phyloP scores from a whole-genome alignment of 331 rosid species.

The Malus hybrid region DNA sequence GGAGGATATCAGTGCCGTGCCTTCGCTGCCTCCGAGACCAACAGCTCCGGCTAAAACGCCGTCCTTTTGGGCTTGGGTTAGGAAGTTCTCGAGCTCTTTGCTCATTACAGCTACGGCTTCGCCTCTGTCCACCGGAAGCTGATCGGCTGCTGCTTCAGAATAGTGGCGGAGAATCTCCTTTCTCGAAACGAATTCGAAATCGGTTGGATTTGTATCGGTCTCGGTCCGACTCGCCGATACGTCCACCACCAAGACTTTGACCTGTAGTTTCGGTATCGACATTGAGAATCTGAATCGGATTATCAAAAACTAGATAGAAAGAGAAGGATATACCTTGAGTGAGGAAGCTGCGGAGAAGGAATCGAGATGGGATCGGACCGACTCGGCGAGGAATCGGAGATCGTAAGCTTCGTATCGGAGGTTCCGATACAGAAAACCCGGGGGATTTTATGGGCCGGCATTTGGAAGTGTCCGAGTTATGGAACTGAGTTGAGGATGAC shows the following conservation, averaged over 20 bases:
- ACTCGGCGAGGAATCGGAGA: slow-evolving; percentile 57
- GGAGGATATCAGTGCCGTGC: slow-evolving; percentile 64
- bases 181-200: slow-evolving; percentile 55
- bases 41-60: slow-evolving; percentile 55
- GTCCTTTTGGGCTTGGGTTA: slow-evolving; percentile 36
- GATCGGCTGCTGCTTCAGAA: slow-evolving; percentile 8
- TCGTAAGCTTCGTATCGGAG: slow-evolving; percentile 78
- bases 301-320: neutral
- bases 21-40: slow-evolving; percentile 82
- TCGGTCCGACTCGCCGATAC: slow-evolving; percentile 46
- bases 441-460: slow-evolving; percentile 21
- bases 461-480: neutral
- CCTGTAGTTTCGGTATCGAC: slow-evolving; percentile 25
- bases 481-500: neutral
- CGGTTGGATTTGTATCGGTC: slow-evolving; percentile 23
- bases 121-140: slow-evolving; percentile 63
- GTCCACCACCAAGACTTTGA: slow-evolving; percentile 55
- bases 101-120: slow-evolving; percentile 62
- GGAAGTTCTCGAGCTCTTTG: slow-evolving; percentile 46
- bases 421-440: slow-evolving; percentile 75
- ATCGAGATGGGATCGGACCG: slow-evolving; percentile 54
- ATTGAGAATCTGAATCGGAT: neutral
- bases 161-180: slow-evolving; percentile 42
- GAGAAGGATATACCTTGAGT: slow-evolving; percentile 27
- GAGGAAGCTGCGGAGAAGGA: slow-evolving; percentile 42